Base-by-base conservation (phyloP, 2,329 filamentous ascomycete genomes). In the Colletotrichum tropicale region DNA sequence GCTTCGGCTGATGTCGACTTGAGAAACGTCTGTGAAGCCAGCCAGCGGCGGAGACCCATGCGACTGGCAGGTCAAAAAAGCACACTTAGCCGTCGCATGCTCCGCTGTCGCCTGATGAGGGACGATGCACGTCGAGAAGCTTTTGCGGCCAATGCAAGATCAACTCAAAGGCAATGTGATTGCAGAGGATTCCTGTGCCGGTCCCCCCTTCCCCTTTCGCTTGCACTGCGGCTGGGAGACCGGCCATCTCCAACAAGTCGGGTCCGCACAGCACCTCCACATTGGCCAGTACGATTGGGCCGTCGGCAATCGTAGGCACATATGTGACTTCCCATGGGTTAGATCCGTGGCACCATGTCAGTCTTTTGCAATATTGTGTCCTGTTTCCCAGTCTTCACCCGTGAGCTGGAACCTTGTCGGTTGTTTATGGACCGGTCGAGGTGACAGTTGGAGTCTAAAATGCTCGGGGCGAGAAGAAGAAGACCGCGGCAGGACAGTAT, bases 321-420 rank as follows among this genome's bases (percentile, higher is more conserved):
- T 78, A 80, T 81, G 79, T 79, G 78, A 81, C 79, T 80, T 78
- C 66, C 78, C 80, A 81, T 81, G 78, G 81, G 75, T 28, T 79
- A 82, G 78, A 81, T 80, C 80, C 78, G 79, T 80, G 77, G 75
- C 79, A 79, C 77, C 78, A 72, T 66, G 30, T 32, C 30, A 26
- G 38, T 52, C 52, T 60, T 7, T 65, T 34, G 21, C 30, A 26
- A 36, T n/a, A 21, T 24, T 43, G 36, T 43, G 36, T 43, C 36
- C 36, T 18, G 36, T 43, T 18, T 43, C 32, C 68, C 26, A 55
- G 30, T 36, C n/a, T 38, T 72, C 36, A 26, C 66, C 67, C 55
- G 72, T 52, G 48, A 58, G 52, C 52, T 66, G 68, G 61, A 71
- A 74, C 60, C 43, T 26, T 36, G 32, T 26, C 48, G 58, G 56